Base-by-base conservation (phyloP, 305 asterid genomes). In the Plantago coronopus region DNA sequence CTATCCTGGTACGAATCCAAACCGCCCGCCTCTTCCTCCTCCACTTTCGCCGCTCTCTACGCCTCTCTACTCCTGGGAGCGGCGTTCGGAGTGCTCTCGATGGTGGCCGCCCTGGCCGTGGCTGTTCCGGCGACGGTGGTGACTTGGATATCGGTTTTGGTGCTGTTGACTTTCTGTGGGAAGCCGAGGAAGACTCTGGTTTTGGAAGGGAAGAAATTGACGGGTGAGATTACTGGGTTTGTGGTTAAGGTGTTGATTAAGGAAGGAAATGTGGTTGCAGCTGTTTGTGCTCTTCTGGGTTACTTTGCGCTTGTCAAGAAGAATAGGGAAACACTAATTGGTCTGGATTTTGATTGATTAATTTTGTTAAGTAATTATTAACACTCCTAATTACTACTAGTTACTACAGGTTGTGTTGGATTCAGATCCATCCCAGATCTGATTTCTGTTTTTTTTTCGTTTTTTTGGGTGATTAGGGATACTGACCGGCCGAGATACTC, bases 231-330 rank as follows among this genome's bases (percentile, higher is more conserved):
- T 46, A 78, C 63, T 56, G 84, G 98, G 31, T 82, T 73, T 20
- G 95, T 83, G n/a, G 57, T 69, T 10, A 88, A 62, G 77, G 86
- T 88, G 5, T 68, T 91, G 85, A 75, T 91, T 69, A 91, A 65
- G 74, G 97, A 91, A 63, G 98, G 98, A 47, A 91, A 91, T 57
- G 62, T 82, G 45, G 98, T 88, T n/a, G 98, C 98, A 16, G 86
- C 83, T 4, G 65, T 91, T 43, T 91, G 95, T 59, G 98, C 96
- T 25, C 76, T 88, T 56, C 66, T 90, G 43, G 95, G 95, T 0
- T 90, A 87, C 54, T 85, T 90, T 71, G 87, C 78, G 0, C 86
- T 88, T 49, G 66, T 87, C 48, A 61, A 77, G 34, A 85, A 67
- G 48, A 53, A 68, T 9, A 76, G 34, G 45, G 63, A 72, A 27